Conservation (phyloP, 345 rosid genomes). For the Noccaea bulbosa region DNA sequence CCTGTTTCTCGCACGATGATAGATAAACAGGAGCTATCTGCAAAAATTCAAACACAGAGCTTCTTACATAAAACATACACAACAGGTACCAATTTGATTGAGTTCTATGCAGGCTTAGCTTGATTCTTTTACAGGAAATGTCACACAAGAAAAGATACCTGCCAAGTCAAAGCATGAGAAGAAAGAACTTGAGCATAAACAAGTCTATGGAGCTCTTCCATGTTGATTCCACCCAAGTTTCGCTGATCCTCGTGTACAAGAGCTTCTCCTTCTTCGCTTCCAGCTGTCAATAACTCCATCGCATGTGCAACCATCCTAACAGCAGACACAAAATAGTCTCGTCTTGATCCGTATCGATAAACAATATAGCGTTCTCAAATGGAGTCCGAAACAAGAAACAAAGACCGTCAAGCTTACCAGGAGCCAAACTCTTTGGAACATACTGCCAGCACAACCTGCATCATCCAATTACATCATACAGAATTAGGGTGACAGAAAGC, state of each 20-base stretch:
- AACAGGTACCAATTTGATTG: slow-evolving; percentile 9
- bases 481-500: slow-evolving; percentile 13
- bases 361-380: slow-evolving; percentile 21
- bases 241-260: slow-evolving; percentile 76
- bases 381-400: slow-evolving; percentile 16
- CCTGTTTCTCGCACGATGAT: slow-evolving; percentile 84
- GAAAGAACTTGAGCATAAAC: slow-evolving; percentile 94
- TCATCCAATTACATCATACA: slow-evolving; percentile 27
- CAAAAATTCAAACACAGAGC: slow-evolving; percentile 23
- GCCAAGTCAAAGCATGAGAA: slow-evolving; percentile 94
- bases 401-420: slow-evolving; percentile 60
- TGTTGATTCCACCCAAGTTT: slow-evolving; percentile 74
- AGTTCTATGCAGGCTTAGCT: not conserved
- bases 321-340: slow-evolving; percentile 31
- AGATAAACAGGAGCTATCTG: slow-evolving; percentile 97
- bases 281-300: slow-evolving; percentile 80
- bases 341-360: slow-evolving; percentile 16
- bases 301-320: slow-evolving; percentile 95
- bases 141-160: slow-evolving; percentile 53
- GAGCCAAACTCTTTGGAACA: slow-evolving; percentile 94
- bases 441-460: slow-evolving; percentile 90
- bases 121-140: not conserved
- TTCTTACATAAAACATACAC: slow-evolving; percentile 1
- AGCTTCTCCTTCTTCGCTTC: slow-evolving; percentile 71
- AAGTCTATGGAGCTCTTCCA: slow-evolving; percentile 91